Conservation (phyloP, 306 rosid species). For the Trifolium repens region DNA sequence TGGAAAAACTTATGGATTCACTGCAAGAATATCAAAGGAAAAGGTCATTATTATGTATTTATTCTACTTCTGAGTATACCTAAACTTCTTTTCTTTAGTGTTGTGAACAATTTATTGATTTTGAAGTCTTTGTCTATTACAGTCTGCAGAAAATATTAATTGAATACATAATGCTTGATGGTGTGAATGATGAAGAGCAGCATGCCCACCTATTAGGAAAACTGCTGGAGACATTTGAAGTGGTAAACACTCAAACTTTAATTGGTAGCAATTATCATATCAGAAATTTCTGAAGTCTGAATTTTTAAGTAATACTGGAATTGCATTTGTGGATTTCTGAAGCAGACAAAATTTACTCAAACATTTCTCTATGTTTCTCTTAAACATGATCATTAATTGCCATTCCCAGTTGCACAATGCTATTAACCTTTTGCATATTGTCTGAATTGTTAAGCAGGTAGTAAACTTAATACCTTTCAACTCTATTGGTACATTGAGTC, state of each 20-base stretch:
- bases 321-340: constrained; percentile 4
- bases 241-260: constrained; percentile 59
- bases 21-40: constrained; percentile 81
- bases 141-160: constrained; percentile 92
- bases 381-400: neutral
- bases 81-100: neutral
- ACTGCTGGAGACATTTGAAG: constrained; percentile 80
- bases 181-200: constrained; percentile 89
- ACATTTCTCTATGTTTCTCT: neutral
- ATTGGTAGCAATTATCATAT: constrained; percentile 8
- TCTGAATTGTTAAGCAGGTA: constrained; percentile 62
- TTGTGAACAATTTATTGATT: constrained; percentile 18
- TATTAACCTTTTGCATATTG: constrained; percentile 32
- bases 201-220: constrained; percentile 91
- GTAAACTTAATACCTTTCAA: constrained; percentile 97
- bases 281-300: constrained; percentile 4
- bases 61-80: neutral
- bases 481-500: constrained; percentile 84
- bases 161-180: constrained; percentile 98
- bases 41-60: constrained; percentile 50
- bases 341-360: neutral
- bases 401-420: neutral
- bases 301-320: constrained; percentile 28
- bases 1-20: constrained; percentile 84
- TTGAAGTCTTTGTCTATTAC: constrained; percentile 33